Base-by-base conservation (phyloP, 2,329 filamentous ascomycete species). In the Colletotrichum spinosum region DNA sequence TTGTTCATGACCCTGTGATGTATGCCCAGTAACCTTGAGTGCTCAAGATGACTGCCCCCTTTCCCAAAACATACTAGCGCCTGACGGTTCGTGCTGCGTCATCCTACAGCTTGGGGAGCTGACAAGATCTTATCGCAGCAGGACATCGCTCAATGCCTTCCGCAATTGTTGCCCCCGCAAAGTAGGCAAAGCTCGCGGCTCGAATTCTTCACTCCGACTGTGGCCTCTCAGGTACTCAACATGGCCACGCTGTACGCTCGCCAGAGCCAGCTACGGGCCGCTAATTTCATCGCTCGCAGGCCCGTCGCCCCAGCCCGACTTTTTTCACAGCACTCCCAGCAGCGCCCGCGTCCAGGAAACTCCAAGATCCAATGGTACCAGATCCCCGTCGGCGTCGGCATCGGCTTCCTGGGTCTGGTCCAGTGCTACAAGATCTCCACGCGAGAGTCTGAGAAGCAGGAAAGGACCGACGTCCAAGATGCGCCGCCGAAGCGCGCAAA, bases 381-480 rank as follows among this genome's bases (percentile, higher is more conserved):
- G 51, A 97, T 97, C 70, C 94, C 94, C 25, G 87, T 97, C 60
- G 92, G 91, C 34, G 84, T 97, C 25, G 94, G 94, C 66, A 90
- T 97, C 72, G 92, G 88, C 62, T 94, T 97, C 73, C 84, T 97
- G 8, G 94, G 93, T 33, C 82, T 92, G 55, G 85, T 94, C 55
- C 94, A 97, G 72, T 90, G 97, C 76, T 96, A 95, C 78, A 92
- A 92, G 75, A 87, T 92, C 60, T 88, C 82, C 12, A 74, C 77
- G 33, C 76, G 85, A n/a, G 83, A 88, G 67, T 83, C 85, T 70
- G 84, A 86, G 70, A 83, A 81, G 71, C 73, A 81, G 46, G 78
- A 81, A 64, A 80, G 83, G 65, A 83, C 82, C 48, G 79, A 79
- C 64, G 75, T 77, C 8, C 75, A 79, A 58, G 76, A 80, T 42